A percentile compares a stretch with the other conserved stretches of the same genome.
Conservation (phyloP, 2,329 filamentous ascomycete species). For the Fusarium sp. region DNA sequence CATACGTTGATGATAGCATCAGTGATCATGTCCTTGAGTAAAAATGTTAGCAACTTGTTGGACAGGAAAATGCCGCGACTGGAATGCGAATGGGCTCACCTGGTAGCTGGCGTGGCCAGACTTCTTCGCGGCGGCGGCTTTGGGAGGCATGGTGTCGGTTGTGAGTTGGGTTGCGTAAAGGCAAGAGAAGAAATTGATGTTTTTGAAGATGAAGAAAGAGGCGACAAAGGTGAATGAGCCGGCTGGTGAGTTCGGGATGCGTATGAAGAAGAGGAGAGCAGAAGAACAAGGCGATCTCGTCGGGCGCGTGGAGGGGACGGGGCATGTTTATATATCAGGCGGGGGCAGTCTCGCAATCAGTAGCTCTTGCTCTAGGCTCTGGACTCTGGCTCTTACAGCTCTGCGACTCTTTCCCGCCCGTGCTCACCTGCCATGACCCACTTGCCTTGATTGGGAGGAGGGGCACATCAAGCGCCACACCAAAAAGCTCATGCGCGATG, state of each 20-base stretch:
- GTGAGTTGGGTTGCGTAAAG: conserved; percentile 41
- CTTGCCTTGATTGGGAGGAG: conserved; percentile 43
- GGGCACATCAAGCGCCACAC: conserved; percentile 48
- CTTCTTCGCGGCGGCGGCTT: conserved; percentile 69
- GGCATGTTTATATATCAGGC: conserved; percentile 75
- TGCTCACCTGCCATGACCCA: conserved; percentile 47
- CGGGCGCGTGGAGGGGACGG: conserved; percentile 68
- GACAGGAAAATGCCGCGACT: conserved; percentile 14
- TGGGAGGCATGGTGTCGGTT: conserved; percentile 70
- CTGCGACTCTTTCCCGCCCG: conserved; percentile 31
- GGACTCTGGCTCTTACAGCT: conserved; percentile 40
- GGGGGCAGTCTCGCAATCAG: conserved; percentile 71
- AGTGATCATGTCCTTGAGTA: conserved; percentile 72
- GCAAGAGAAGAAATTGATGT: conserved; percentile 29
- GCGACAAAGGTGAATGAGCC: conserved; percentile 38
- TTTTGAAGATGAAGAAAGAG: conserved; percentile 45
- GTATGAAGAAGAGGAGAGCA: conserved; percentile 51
- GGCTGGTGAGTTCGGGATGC: conserved; percentile 34
- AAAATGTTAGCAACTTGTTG: conserved; percentile 23
- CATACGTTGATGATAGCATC: conserved; percentile 74
- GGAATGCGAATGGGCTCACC: conserved; percentile 59
- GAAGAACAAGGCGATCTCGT: conserved; percentile 57
- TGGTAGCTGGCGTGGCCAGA: conserved; percentile 73
- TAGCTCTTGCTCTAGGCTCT: conserved; percentile 53
- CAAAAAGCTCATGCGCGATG: conserved; percentile 36